Percentiles rank a stretch among this genome's conserved stretches.
These are phyloP conservation scores for Debaryomyces subglobosus DNA, from an alignment of 1,139 yeast species.

Conservation along the genomic window DNA sequence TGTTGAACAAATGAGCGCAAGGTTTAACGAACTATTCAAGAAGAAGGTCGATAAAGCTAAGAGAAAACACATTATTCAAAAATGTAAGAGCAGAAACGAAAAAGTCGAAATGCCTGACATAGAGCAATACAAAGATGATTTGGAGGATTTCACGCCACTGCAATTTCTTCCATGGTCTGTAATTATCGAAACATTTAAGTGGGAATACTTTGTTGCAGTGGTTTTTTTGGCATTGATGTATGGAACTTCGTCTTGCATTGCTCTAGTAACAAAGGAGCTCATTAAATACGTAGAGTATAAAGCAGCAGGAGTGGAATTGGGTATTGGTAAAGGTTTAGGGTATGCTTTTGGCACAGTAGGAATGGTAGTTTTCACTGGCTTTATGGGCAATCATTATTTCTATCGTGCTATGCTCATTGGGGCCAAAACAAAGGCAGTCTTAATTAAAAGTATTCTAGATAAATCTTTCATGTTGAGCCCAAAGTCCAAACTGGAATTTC, in stretches of 20 bases:
- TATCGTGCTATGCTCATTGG: slow-evolving; percentile 57
- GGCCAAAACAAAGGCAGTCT: slow-evolving; percentile 36
- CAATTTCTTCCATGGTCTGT: slow-evolving; percentile 20
- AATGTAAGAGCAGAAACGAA: slow-evolving; percentile 30
- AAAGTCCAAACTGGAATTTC: slow-evolving; percentile 29
- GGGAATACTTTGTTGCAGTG: slow-evolving; percentile 27
- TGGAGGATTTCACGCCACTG: slow-evolving; percentile 28
- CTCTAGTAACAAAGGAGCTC: slow-evolving; percentile 33
- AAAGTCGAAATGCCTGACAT: slow-evolving; percentile 23
- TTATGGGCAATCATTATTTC: slow-evolving; percentile 64
- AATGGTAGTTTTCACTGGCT: slow-evolving; percentile 38
- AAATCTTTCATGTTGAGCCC: slow-evolving; percentile 36
- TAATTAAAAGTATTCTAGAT: slow-evolving; percentile 36
- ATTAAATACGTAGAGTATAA: slow-evolving; percentile 32
- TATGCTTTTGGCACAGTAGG: slow-evolving; percentile 28
- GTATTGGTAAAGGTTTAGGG: slow-evolving; percentile 36
- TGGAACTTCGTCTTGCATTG: slow-evolving; percentile 24
- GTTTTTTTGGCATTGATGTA: slow-evolving; percentile 22
- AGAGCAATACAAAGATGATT: slow-evolving; percentile 25
- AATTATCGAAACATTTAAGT: slow-evolving; percentile 31
- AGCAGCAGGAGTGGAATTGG: slow-evolving; percentile 22
- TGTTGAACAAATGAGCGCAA: slow-evolving; percentile 47
- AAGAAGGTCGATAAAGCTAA: slow-evolving; percentile 35
- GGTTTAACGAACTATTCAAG: slow-evolving; percentile 35
- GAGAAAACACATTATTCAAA: slow-evolving; percentile 22